Evolutionary conservation across 768 basidiomycete species (phyloP).

Genomic region (Collybiopsis confluens): DNA sequence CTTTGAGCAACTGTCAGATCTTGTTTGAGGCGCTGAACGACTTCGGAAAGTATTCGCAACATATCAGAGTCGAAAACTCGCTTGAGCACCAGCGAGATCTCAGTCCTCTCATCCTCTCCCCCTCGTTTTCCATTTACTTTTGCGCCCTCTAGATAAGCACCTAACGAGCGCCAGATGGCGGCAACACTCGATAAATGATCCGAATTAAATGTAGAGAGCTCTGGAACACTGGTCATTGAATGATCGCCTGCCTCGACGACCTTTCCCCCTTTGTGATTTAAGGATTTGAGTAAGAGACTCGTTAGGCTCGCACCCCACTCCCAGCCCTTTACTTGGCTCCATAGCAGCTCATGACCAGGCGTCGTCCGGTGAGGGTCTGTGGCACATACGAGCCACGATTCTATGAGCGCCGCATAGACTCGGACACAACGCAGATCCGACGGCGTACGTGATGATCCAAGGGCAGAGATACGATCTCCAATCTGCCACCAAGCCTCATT

Average conservation of each 20-base stretch:
- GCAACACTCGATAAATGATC: conserved; percentile 14
- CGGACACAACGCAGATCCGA: conserved; percentile 8
- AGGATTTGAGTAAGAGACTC: conserved; percentile 23
- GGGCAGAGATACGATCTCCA: neutral
- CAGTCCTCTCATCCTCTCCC: conserved; percentile 60
- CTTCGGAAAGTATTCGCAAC: neutral
- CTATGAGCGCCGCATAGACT: conserved; percentile 58
- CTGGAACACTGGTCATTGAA: neutral
- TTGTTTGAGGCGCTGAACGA: neutral
- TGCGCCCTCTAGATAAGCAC: conserved; percentile 75
- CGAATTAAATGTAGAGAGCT: neutral
- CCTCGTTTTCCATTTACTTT: conserved; percentile 64
- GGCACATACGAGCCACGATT: conserved; percentile 77
- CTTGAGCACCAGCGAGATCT: conserved; percentile 9
- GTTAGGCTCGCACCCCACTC: conserved; percentile 63
- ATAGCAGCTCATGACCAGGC: conserved; percentile 81
- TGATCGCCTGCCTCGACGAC: neutral
- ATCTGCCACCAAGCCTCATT: conserved; percentile 18
- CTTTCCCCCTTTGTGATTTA: neutral
- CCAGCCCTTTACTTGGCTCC: conserved; percentile 84
- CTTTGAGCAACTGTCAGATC: neutral
- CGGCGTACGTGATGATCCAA: conserved; percentile 10
- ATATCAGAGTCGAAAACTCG: neutral
- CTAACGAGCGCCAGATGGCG: conserved; percentile 48
- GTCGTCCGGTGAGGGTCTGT: conserved; percentile 88